Percentiles rank a stretch among this genome's conserved stretches.
Evolutionary conservation across 2,329 filamentous ascomycete species (phyloP).

Genomic region (Ceratocystis variospora): DNA sequence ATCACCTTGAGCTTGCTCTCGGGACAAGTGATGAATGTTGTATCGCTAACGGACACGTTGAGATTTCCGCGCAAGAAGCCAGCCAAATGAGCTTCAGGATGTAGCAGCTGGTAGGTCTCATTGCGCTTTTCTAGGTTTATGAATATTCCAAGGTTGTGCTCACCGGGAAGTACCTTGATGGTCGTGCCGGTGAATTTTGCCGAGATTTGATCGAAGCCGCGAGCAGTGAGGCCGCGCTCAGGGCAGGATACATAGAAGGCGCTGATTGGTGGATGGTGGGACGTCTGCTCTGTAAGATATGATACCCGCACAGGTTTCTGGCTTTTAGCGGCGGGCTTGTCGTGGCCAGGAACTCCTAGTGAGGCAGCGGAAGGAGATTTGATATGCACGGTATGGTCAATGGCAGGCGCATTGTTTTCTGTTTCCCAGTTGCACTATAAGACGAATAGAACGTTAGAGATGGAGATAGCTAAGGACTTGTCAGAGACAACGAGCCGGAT

Average conservation of each 20-base stretch:
- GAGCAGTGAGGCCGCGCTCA: conserved; percentile 72
- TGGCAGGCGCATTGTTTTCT: conserved; percentile 58
- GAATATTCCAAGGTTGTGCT: conserved; percentile 93
- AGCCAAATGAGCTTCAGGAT: conserved; percentile 84
- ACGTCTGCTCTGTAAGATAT: conserved; percentile 94
- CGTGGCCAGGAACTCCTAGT: conserved; percentile 38
- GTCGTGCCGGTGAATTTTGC: conserved; percentile 97
- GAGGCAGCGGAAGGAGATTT: conserved; percentile 36
- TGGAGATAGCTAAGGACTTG: not conserved
- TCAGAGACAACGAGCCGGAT: not conserved
- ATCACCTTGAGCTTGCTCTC: conserved; percentile 85
- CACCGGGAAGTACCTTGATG: conserved; percentile 77
- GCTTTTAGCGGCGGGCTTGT: conserved; percentile 30
- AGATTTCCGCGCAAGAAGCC: conserved; percentile 78
- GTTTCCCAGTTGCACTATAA: conserved; percentile 85
- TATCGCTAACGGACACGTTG: conserved; percentile 78
- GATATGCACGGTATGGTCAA: conserved; percentile 37
- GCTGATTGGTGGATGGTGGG: conserved; percentile 92
- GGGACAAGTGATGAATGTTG: conserved; percentile 78
- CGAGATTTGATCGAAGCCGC: conserved; percentile 89
- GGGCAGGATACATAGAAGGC: conserved; percentile 91
- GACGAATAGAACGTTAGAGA: conserved; percentile 3
- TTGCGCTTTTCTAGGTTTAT: conserved; percentile 68
- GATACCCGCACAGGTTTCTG: conserved; percentile 60
- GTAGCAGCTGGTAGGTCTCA: conserved; percentile 89